Evolutionary conservation across 2,329 filamentous ascomycete species (phyloP), one percentile per base, ranked within the genome.

Genomic region (Penicillium brevicompactum): DNA sequence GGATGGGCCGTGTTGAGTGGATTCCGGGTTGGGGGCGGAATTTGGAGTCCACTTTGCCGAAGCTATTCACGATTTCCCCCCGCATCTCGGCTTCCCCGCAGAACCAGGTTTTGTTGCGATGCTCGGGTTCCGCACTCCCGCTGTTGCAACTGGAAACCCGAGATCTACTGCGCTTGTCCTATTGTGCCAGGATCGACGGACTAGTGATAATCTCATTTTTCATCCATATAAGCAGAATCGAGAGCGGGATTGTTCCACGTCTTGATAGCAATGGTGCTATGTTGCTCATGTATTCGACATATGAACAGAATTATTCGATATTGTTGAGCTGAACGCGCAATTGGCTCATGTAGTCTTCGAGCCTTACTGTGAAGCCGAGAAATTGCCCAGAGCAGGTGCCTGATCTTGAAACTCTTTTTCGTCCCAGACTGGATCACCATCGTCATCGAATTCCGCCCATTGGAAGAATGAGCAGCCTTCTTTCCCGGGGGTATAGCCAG

Each of bases 401-500:
- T 48, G 42, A 30, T 69, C 60, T 14, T 50, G 47, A 45, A 40
- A 53, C 10, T 38, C 47, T 32, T 61, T 56, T 38, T 53, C 60
- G 21, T 50, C 69, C 86, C 87, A 90, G 1, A 86, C 77, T 0
- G 92, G 92, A 63, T 90, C 86, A 1, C 93, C 93, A 70, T 97
- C 88, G 34, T 95, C 87, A 64, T 93, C 87, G 73, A 96, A 95
- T 51, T 87, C 83, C 0, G 89, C 91, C 92, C 92, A 96, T 58
- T 89, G 81, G 64, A 96, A 96, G 67, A 88, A 94, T 0, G 82
- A 78, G 67, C 92, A 96, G 5, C 84, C 86, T 38, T 85, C 64
- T 57, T 70, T 74, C 2, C 68, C 70, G 16, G 69, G 73, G 4
- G 65, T 60, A 62, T 65, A 71, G 27, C 87, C 86, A 0, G 86